These are phyloP conservation scores for Basidiobolus meristosporus DNA, from an alignment of 371 early-diverging fungal species.

Conservation along the genomic window DNA sequence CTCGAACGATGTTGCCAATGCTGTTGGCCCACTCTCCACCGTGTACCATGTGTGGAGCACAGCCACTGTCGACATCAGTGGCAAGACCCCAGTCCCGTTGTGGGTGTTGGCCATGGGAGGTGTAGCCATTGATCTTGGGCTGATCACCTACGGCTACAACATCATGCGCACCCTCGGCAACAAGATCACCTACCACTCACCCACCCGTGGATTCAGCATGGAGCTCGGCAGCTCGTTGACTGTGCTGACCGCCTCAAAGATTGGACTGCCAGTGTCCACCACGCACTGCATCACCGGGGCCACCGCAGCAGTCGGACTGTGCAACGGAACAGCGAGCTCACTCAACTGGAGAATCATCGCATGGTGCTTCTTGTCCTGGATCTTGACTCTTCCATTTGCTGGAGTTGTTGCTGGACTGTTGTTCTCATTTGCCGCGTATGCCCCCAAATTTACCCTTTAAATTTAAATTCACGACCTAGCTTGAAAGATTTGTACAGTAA, in stretches of 20 bases:
- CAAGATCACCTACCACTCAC: slow-evolving; percentile 67
- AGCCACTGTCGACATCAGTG: slow-evolving; percentile 19
- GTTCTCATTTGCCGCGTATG: slow-evolving; percentile 34
- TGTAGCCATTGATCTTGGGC: slow-evolving; percentile 60
- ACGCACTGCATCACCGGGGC: slow-evolving; percentile 81
- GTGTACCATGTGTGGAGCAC: slow-evolving; percentile 50
- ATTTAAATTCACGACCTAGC: too few relatives aligned
- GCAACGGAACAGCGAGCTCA: slow-evolving; percentile 43
- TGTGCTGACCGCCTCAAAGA: slow-evolving; percentile 64
- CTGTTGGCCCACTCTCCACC: slow-evolving; percentile 58
- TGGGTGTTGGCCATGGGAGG: slow-evolving; percentile 72
- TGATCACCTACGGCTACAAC: slow-evolving; percentile 44
- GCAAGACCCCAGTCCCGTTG: slow-evolving; percentile 32
- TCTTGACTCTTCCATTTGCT: slow-evolving; percentile 61
- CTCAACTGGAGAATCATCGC: slow-evolving; percentile 67
- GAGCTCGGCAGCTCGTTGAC: slow-evolving; percentile 65
- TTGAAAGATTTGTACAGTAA: too few relatives aligned
- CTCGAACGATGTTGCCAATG: slow-evolving; percentile 80
- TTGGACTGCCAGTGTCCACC: slow-evolving; percentile 70
- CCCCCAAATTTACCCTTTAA: slow-evolving; percentile 12
- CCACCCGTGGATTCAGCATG: slow-evolving; percentile 76
- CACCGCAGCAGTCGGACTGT: slow-evolving; percentile 64
- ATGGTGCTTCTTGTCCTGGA: slow-evolving; percentile 53
- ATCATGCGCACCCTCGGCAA: slow-evolving; percentile 65
- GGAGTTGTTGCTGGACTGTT: slow-evolving; percentile 43